Evolutionary conservation across 257 asterid genomes (phyloP), one percentile per base, ranked within the genome.

Genomic region (Plantago ovata): DNA sequence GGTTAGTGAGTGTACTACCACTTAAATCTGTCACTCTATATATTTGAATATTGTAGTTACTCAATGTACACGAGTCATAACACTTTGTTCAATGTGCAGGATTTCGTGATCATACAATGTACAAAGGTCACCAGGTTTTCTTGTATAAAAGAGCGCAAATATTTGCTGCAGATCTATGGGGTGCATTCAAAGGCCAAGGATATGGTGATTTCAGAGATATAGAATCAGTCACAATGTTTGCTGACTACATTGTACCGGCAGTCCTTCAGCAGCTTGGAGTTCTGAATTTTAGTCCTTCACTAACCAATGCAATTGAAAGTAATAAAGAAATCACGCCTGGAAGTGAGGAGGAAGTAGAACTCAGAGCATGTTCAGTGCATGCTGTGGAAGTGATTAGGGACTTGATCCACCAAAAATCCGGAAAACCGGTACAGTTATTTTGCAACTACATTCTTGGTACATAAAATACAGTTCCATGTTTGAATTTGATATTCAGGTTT

Each of bases 111-210:
- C 99, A 89, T 75, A 73, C 97, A 2, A 70, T 89, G 46, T 93
- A 86, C 92, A 86, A 86, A 74, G 99, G 99, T 23, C 97, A 70
- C 86, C 99, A 93, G 70, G 62, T 86, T 58, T 93, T 93, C 84
- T 79, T 93, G 80, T 89, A 93, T 63, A 93, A 93, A 81, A 86
- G 99, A 68, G 99, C 96, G 64, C 99, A 93, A 82, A 93, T 93
- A 69, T 93, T 93, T 75, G 95, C 80, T 63, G 91, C 99, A 38
- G 99, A 93, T 78, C 53, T 93, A 60, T 89, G 97, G 99, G 99
- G 99, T 53, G 91, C 99, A 59, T 93, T 93, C 71, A 86, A 88
- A 74, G 99, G 99, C 67, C 85, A 79, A 65, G 84, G 81, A 38
- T 84, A 77, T 61, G 99, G 97, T n/a, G 88, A 89, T 64, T 79